phyloP scores from a whole-genome alignment of 176 grass and related monocot species.

The Lolium multiflorum region DNA sequence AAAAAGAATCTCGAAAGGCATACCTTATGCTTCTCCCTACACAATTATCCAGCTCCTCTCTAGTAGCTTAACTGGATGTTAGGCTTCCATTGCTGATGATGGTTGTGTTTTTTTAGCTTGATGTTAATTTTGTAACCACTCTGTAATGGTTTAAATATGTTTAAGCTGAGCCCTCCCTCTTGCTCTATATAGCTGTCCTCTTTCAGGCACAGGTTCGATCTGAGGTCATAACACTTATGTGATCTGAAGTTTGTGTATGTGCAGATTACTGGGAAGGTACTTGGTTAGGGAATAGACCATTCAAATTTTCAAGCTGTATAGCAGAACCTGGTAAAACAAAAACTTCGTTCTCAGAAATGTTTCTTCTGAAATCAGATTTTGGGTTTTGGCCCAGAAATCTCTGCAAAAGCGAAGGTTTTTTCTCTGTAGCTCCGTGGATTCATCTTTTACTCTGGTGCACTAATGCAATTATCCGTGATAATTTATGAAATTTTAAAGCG shows the following conservation, averaged over 20 bases:
- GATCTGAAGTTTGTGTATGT: slow-evolving; percentile 4
- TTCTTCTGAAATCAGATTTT: not conserved
- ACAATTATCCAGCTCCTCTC: slow-evolving; percentile 16
- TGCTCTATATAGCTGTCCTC: not conserved
- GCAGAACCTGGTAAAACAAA: not conserved
- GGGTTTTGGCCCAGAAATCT: not conserved
- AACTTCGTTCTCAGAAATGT: not conserved
- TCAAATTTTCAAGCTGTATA: not conserved
- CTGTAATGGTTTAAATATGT: not conserved
- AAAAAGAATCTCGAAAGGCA: not conserved
- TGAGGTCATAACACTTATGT: not conserved
- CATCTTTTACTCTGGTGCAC: not conserved
- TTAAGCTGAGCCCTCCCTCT: not conserved
- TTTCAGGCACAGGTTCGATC: not conserved
- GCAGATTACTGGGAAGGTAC: not conserved
- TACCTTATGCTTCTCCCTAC: not conserved
- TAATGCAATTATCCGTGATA: not conserved
- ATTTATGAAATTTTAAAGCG: not conserved
- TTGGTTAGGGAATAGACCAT: not conserved
- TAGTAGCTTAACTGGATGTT: not conserved
- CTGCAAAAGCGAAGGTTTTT: not conserved
- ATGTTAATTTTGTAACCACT: not conserved
- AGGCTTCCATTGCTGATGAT: not conserved
- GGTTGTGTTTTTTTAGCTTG: not conserved
- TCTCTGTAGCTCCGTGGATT: not conserved